Percentiles rank a stretch among this genome's conserved stretches.
phyloP scores from a whole-genome alignment of 345 rosid genomes.

The Cardamine chenopodiifolia region DNA sequence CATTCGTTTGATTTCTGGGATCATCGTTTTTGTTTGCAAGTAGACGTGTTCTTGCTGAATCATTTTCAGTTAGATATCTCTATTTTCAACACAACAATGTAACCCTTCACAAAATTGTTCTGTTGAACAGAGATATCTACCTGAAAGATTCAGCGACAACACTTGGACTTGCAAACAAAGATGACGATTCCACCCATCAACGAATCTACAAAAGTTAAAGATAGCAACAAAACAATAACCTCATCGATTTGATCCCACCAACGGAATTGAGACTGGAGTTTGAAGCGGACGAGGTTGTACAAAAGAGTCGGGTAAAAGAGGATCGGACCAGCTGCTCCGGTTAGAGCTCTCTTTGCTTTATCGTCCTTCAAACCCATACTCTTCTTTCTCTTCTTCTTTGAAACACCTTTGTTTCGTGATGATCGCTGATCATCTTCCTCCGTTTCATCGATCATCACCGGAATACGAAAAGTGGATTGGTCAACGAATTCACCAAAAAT shows the following conservation, averaged over 20 bases:
- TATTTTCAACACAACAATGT: slow-evolving; percentile 26
- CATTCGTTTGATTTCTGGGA: too few relatives aligned
- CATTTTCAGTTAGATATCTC: slow-evolving; percentile 18
- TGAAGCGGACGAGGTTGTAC: slow-evolving; percentile 38
- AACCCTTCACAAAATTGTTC: neutral
- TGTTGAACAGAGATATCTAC: slow-evolving; percentile 30
- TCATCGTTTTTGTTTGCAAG: slow-evolving; percentile 58
- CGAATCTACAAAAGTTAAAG: neutral
- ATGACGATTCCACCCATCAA: slow-evolving; percentile 47
- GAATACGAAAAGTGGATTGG: neutral
- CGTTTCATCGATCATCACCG: slow-evolving; percentile 24
- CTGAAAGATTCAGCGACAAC: slow-evolving; percentile 45
- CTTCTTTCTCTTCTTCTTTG: slow-evolving; percentile 9
- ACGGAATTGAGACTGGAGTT: slow-evolving; percentile 36
- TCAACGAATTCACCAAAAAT: neutral
- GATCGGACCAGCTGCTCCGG: slow-evolving; percentile 43
- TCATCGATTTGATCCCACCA: slow-evolving; percentile 47
- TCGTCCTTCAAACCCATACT: slow-evolving; percentile 1
- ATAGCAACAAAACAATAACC: slow-evolving; percentile 15
- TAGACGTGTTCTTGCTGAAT: slow-evolving; percentile 50
- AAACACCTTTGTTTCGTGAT: neutral
- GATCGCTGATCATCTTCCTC: slow-evolving; percentile 34
- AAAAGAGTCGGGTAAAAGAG: slow-evolving; percentile 42
- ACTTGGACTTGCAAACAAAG: slow-evolving; percentile 61
- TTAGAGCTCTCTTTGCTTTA: slow-evolving; percentile 39